These are phyloP conservation scores for Penicillium sp. DNA, from an alignment of 2,329 filamentous ascomycete species.

Conservation along the genomic window DNA sequence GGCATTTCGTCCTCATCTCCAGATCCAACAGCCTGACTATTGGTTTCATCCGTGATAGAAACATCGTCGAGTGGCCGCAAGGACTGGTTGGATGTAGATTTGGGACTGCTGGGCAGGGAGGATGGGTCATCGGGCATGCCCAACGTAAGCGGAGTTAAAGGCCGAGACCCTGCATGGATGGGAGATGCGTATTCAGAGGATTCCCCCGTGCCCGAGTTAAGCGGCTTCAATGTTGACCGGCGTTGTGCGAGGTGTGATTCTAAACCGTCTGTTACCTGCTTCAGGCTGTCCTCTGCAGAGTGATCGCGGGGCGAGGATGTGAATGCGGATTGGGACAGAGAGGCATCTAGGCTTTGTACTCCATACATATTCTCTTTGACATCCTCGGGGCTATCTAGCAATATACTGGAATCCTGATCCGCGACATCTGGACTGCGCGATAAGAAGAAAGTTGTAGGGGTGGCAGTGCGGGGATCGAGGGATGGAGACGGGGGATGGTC, in stretches of 20 bases:
- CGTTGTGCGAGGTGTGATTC: constrained; percentile 24
- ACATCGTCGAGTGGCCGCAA: constrained; percentile 59
- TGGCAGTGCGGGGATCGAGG: constrained; percentile 37
- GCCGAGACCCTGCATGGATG: constrained; percentile 34
- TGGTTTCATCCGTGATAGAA: constrained; percentile 52
- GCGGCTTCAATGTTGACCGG: constrained; percentile 32
- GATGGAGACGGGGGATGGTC: constrained; percentile 26
- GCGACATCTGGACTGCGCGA: constrained; percentile 45
- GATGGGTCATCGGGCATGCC: constrained; percentile 48
- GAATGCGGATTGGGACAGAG: constrained; percentile 41
- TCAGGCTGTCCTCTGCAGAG: constrained; percentile 13
- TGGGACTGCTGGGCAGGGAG: constrained; percentile 57
- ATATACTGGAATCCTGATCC: constrained; percentile 42
- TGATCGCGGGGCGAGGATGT: constrained; percentile 7
- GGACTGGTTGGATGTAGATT: constrained; percentile 58
- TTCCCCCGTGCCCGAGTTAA: constrained; percentile 16
- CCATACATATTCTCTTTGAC: constrained; percentile 51
- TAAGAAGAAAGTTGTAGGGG: constrained; percentile 60
- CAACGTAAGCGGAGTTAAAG: constrained; percentile 47
- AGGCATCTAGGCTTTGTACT: constrained; percentile 56
- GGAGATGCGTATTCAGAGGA: constrained; percentile 16
- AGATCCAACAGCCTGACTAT: constrained; percentile 55
- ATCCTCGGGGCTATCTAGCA: constrained; percentile 27
- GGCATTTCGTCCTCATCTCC: constrained; percentile 53
- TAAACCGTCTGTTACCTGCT: constrained; percentile 15